Evolutionary conservation across 345 rosid genomes (phyloP).

Genomic region (Moricandia moricandioides): DNA sequence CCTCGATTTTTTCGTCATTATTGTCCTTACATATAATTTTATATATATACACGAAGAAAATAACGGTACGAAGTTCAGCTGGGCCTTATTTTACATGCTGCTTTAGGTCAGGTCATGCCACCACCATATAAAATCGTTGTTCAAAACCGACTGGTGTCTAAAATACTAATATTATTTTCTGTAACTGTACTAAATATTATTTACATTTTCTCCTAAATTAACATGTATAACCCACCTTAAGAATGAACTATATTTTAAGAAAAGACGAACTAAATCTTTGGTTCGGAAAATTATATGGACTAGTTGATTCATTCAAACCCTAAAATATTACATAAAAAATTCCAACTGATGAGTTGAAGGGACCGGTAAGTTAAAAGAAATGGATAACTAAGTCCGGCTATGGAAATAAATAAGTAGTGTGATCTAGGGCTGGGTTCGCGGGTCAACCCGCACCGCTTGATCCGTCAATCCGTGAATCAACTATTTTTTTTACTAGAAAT

Average conservation of each 20-base stretch:
- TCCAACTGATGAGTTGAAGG: neutral
- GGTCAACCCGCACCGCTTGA: too few species aligned
- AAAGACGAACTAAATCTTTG: neutral
- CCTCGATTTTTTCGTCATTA: constrained; percentile 27
- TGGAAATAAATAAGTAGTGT: constrained; percentile 19
- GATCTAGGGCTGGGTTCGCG: too few species aligned
- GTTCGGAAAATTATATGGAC: neutral
- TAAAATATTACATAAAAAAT: neutral
- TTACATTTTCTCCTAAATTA: neutral
- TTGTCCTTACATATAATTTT: constrained; percentile 27
- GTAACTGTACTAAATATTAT: neutral
- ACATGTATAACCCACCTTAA: neutral
- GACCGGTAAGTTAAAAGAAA: neutral
- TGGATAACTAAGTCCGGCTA: neutral
- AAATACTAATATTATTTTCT: neutral
- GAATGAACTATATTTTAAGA: neutral
- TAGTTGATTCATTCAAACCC: neutral
- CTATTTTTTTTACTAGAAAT: too few species aligned
- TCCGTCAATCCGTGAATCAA: too few species aligned
- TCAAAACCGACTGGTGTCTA: neutral
- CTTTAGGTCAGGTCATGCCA: constrained; percentile 24
- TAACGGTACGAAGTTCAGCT: constrained; percentile 25
- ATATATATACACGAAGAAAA: neutral
- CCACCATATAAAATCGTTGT: constrained; percentile 6
- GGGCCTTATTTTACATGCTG: constrained; percentile 15